phyloP scores from a whole-genome alignment of 805 yeast genomes.

The Barnettozyma botsteinii region DNA sequence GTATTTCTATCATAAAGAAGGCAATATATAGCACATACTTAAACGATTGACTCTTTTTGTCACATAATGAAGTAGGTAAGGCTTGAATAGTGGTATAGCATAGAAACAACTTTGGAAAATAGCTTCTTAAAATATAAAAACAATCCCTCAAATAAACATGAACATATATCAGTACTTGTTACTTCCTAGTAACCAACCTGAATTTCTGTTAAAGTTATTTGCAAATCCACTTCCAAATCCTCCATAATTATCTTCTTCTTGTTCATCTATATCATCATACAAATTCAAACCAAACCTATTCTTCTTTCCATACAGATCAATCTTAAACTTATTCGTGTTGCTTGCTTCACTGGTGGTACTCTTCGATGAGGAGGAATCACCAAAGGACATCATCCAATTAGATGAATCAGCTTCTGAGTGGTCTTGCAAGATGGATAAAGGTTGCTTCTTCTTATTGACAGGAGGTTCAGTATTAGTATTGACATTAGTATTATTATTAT shows the following conservation, averaged over 20 bases:
- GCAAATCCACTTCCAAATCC: constrained; percentile 5
- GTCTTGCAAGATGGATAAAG: neutral
- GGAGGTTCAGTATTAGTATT: no score
- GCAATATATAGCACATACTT: no score
- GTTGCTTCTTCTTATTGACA: neutral
- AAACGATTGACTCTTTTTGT: no score
- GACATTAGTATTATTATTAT: neutral
- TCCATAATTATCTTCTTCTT: constrained; percentile 5
- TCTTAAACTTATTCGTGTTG: constrained; percentile 15
- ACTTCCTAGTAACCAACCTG: constrained; percentile 1
- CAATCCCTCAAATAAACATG: no score
- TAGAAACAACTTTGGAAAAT: no score
- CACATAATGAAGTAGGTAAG: no score
- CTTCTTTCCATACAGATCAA: constrained; percentile 25
- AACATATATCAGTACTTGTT: no score
- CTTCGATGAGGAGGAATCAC: neutral
- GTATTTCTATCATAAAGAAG: no score
- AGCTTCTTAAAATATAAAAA: no score
- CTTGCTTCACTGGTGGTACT: neutral
- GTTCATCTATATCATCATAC: constrained; percentile 17
- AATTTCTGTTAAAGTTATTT: neutral
- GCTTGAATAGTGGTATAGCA: no score
- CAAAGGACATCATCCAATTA: constrained; percentile 9
- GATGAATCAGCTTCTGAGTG: constrained; percentile 2
- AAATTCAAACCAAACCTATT: constrained; percentile 20